These are phyloP conservation scores for Pholiota conissans DNA, from an alignment of 768 basidiomycete genomes.

Conservation along the genomic window DNA sequence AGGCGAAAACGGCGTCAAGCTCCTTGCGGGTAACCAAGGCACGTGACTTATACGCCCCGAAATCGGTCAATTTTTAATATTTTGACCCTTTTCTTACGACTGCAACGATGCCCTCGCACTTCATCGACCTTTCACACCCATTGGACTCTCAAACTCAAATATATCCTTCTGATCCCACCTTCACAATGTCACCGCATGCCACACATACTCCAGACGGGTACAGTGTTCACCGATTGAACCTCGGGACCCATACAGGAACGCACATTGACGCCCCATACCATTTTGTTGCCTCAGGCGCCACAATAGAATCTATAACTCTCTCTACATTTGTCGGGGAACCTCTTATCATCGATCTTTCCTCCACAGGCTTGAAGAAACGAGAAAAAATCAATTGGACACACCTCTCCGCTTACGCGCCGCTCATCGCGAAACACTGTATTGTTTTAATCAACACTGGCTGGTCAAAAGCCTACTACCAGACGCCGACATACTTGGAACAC, in stretches of 20 bases:
- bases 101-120: conserved; percentile 1
- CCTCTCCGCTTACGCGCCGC: conserved; percentile 29
- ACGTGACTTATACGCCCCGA: too few relatives aligned
- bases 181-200: conserved; percentile 35
- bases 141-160: conserved; percentile 44
- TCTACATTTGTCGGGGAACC: conserved; percentile 53
- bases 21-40: too few relatives aligned
- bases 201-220: conserved; percentile 47
- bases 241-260: conserved; percentile 76
- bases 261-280: conserved; percentile 81
- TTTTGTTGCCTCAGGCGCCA: conserved; percentile 57
- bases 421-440: conserved; percentile 19
- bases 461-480: conserved; percentile 53
- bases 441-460: conserved; percentile 70
- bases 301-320: conserved; percentile 60
- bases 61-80: too few relatives aligned
- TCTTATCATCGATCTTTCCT: conserved; percentile 53
- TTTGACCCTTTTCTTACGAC: too few relatives aligned
- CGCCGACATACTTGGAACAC: conserved; percentile 54
- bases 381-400: conserved; percentile 59
- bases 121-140: conserved; percentile 57
- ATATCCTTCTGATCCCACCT: conserved; percentile 59
- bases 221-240: conserved; percentile 48
- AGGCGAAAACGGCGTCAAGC: too few relatives aligned
- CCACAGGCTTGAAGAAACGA: conserved; percentile 25